Evolutionary conservation across 2,329 filamentous ascomycete genomes (phyloP), one percentile per base, ranked within the genome.

Genomic region (Monosporascus sp.): DNA sequence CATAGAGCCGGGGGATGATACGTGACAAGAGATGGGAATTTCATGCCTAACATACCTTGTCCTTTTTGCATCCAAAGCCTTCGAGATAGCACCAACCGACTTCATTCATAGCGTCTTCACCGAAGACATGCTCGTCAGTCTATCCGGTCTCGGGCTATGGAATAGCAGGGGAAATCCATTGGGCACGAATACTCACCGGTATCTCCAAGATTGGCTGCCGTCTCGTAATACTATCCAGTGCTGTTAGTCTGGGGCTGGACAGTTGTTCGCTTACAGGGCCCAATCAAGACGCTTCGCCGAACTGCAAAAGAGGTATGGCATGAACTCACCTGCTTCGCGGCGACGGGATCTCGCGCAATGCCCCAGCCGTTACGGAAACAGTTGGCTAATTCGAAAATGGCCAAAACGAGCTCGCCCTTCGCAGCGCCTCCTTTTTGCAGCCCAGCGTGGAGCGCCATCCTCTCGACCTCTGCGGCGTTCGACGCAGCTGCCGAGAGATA

Each of bases 301-400:
- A 41, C 17, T n/a, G 18, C 18, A 20, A 11, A n/a, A 17, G 38
- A 8, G 52, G 49, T 51, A 56, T 53, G 42, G 48, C 52, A 38
- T 38, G 49, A 54, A 70, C 78, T 63, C 62, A 85, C 82, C 75
- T 85, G 81, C 69, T 85, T 85, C 48, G 94, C 94, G 47, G 94
- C 94, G 50, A 90, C 79, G 37, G 91, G 82, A 69, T 99, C 94
- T 67, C 89, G 89, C 57, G 83, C 79, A 48, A 96, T 87, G 48
- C 94, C 94, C 93, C 93, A 97, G 51, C 91, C 94, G 70, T 97
- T 84, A 56, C 94, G 85, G 77, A 97, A 97, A 73, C 84, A 93
- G 71, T 94, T 94, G 51, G 86, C 90, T 64, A 99, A 76, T 76
- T 99, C 94, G 65, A 94, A 97, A 59, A 99, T 97, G 55, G 94